Base-by-base conservation (phyloP, 2,329 filamentous ascomycete genomes). In the Aureobasidium namibiae region DNA sequence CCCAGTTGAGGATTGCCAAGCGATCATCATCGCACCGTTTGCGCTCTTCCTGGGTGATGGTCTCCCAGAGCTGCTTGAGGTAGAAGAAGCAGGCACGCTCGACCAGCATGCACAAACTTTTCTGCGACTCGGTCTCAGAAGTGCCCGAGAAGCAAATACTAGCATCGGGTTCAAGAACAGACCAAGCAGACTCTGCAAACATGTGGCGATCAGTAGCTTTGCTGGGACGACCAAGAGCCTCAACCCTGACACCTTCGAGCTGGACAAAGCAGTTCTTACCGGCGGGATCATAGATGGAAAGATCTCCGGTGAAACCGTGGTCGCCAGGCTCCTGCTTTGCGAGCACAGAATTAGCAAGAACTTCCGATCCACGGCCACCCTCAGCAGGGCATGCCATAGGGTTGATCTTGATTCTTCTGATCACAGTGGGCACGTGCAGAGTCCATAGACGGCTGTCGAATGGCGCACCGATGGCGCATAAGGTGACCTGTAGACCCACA, bases 401-500 rank as follows among this genome's bases (percentile, higher is more conserved):
- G 39, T 67, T 68, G 14, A 71, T 56, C 8, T 61, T 60, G 21
- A 71, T 64, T 5, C 45, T 33, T 1, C 41, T 16, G 21, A 71
- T 63, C 10, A 34, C 49, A 33, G 65, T 61, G 2, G 63, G 63
- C 2, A 71, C 50, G n/a, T 67, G 63, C 7, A 68, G 56, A 9
- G 60, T 49, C 44, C 67, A 63, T 10, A 72, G 61, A 1, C 62
- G 52, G 0, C 63, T 67, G 60, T 72, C 70, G 4, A 60, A 61
- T 0, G 72, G 72, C 23, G 62, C 67, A n/a, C 60, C 61, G 44
- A 63, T 63, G 2, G 71, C 70, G 3, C 65, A 58, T n/a, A 71
- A 33, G 14, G 66, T 53, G 2, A 65, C 60, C 39, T 74, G 72
- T 13, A 74, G 62, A 1, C 67, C 66, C 2, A 61, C 63, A 45